Conservation (phyloP, 2,329 filamentous ascomycete genomes). For the Laburnicola sp. region DNA sequence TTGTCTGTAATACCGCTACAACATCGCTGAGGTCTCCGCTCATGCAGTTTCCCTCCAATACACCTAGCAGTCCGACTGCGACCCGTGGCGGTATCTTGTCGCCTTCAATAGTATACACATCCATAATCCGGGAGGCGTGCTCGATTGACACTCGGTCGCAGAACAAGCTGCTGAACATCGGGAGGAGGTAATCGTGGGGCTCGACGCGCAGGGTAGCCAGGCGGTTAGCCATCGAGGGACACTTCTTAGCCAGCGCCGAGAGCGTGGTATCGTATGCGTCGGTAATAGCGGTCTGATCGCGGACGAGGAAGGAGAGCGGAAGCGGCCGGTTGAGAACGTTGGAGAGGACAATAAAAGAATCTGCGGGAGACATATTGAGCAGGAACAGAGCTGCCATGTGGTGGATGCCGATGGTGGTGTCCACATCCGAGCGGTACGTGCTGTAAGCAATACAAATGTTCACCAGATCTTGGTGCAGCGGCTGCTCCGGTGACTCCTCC, state of each 20-base stretch:
- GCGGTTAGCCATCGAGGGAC: conserved; percentile 65
- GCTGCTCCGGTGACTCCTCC: conserved; percentile 53
- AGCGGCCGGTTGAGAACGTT: conserved; percentile 78
- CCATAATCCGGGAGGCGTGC: conserved; percentile 73
- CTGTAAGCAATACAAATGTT: conserved; percentile 78
- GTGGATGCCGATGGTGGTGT: conserved; percentile 74
- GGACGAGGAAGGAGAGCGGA: conserved; percentile 73
- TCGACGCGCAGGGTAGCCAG: conserved; percentile 52
- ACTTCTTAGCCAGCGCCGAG: conserved; percentile 67
- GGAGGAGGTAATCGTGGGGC: conserved; percentile 57
- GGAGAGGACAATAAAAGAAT: conserved; percentile 71
- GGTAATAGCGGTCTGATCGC: conserved; percentile 68
- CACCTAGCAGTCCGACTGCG: conserved; percentile 66
- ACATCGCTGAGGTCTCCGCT: conserved; percentile 41
- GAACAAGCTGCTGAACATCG: conserved; percentile 67
- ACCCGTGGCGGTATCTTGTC: conserved; percentile 72
- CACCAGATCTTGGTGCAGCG: conserved; percentile 67
- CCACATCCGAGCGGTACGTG: conserved; percentile 81
- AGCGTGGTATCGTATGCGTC: conserved; percentile 71
- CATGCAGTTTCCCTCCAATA: conserved; percentile 51
- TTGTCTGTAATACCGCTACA: conserved; percentile 18
- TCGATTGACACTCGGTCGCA: conserved; percentile 65
- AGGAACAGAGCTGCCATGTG: conserved; percentile 73
- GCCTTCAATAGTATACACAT: conserved; percentile 81
- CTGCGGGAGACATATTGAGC: conserved; percentile 67